A percentile compares a stretch with the other conserved stretches of the same genome.
Evolutionary conservation across 805 yeast genomes (phyloP).

Genomic region (Kazachstania martiniae): DNA sequence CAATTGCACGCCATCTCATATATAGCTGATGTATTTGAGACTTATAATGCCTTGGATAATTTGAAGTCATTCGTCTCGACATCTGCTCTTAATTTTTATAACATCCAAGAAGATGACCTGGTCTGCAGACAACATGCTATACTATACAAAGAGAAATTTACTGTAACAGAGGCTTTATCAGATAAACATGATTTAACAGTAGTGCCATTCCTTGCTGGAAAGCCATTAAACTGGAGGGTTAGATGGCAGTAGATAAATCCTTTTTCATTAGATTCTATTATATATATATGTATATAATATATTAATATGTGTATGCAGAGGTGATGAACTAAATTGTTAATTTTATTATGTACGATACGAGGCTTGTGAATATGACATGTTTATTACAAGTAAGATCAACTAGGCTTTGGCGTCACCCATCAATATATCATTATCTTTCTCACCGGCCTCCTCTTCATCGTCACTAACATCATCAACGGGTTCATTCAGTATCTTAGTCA

Average conservation of each 20-base stretch:
- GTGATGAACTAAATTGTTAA: too few species aligned
- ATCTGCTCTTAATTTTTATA: slow-evolving; percentile 64
- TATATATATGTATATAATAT: neutral
- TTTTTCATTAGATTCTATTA: neutral
- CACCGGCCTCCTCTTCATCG: slow-evolving; percentile 11
- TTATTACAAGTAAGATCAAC: too few species aligned
- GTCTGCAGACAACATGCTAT: slow-evolving; percentile 38
- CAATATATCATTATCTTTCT: slow-evolving; percentile 10
- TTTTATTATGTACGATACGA: too few species aligned
- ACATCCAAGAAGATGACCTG: slow-evolving; percentile 35
- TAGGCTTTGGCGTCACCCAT: slow-evolving; percentile 1
- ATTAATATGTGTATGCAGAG: too few species aligned
- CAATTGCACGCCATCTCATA: slow-evolving; percentile 76
- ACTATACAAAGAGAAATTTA: slow-evolving; percentile 42
- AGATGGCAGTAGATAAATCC: slow-evolving; percentile 48
- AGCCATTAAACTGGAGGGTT: slow-evolving; percentile 55
- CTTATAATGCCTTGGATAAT: slow-evolving; percentile 48
- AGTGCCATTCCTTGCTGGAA: slow-evolving; percentile 84
- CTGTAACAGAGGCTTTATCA: slow-evolving; percentile 49
- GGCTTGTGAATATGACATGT: too few species aligned
- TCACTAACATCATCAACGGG: slow-evolving; percentile 13
- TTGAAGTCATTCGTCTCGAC: slow-evolving; percentile 67
- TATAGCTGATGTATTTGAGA: slow-evolving; percentile 77
- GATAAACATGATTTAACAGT: slow-evolving; percentile 39
- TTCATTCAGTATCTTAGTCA: slow-evolving; percentile 38